Base-by-base conservation (phyloP, 192 early-diverging fungal species). In the Jimgerdemannia flammicorona region DNA sequence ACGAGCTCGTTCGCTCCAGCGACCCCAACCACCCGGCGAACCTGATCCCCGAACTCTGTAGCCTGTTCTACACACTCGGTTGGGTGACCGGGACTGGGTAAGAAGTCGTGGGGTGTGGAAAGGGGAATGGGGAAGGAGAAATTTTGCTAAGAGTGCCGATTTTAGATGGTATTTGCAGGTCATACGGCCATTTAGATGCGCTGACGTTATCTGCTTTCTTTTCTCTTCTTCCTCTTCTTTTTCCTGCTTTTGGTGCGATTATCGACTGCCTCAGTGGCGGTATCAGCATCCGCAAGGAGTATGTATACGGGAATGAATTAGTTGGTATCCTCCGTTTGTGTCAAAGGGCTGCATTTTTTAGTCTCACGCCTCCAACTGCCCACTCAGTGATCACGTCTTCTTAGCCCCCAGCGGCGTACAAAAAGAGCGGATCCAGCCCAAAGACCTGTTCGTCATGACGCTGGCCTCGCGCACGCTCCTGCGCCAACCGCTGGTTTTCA, bases 81-180 rank as follows among this genome's bases (percentile, higher is more conserved):
- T 99, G 96, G 96, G 93, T 98, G 54, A 99, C 96, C 3, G 97
- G 97, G 20, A 98, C 97, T 0, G 97, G 97, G 49, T 59, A 14
- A 59, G 49, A 14, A 59, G 49, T 89, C 90, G 84, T 71, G 29
- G 29, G 29, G 29, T 29, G 29, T 29, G 29, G 29, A 29, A 29
- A 29, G 29, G 29, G 29, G 29, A 29, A 29, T 29, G 29, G 29
- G n/a, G n/a, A n/a, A n/a, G n/a, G 29, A 29, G 29, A 29, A 29
- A 29, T 29, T 29, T 1, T 29, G 1, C 29, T 29, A 29, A 29
- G 29, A 29, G 29, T 29, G 29, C 29, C 29, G 29, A 29, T 29
- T 29, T 29, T 29, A 29, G 29, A 29, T 29, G 29, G 29, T 29
- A 29, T 29, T 29, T 29, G 29, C 29, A 1, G 29, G 29, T 1